A percentile compares a stretch with the other conserved stretches of the same genome.
phyloP scores from a whole-genome alignment of 495 filamentous ascomycete species.

The Staphylotrichum longicolle region DNA sequence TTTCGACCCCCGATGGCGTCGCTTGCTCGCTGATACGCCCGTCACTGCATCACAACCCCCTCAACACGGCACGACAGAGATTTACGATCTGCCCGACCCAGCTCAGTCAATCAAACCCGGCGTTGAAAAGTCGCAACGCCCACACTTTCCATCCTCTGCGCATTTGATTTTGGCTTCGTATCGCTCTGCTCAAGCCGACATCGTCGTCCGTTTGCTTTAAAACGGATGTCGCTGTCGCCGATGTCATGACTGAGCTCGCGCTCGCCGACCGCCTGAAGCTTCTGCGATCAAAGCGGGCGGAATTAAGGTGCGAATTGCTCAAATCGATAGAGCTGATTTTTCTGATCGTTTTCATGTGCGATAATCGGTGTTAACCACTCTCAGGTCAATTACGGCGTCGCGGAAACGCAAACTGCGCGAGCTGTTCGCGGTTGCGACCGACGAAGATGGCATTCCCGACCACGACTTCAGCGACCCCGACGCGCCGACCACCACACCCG shows the following conservation, averaged over 20 bases:
- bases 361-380: constrained; percentile 38
- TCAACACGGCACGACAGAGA: constrained; percentile 31
- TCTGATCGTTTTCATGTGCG: constrained; percentile 47
- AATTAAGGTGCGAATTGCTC: constrained; percentile 46
- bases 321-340: constrained; percentile 43
- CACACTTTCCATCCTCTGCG: constrained; percentile 61
- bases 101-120: constrained; percentile 31
- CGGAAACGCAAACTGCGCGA: constrained; percentile 82
- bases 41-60: constrained; percentile 22
- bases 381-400: constrained; percentile 70
- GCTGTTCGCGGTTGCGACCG: constrained; percentile 63
- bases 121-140: constrained; percentile 59
- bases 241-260: constrained; percentile 59
- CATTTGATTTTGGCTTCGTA: constrained; percentile 37
- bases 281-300: constrained; percentile 52
- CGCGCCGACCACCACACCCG: constrained; percentile 49
- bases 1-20: constrained; percentile 20
- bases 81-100: constrained; percentile 32
- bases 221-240: constrained; percentile 58
- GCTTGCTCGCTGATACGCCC: constrained; percentile 19
- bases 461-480: constrained; percentile 43
- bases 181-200: constrained; percentile 33
- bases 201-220: constrained; percentile 51
- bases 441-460: constrained; percentile 44
- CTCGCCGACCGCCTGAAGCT: constrained; percentile 54